Evolutionary conservation across 495 filamentous ascomycete species (phyloP).

Genomic region (Tuber indicum): DNA sequence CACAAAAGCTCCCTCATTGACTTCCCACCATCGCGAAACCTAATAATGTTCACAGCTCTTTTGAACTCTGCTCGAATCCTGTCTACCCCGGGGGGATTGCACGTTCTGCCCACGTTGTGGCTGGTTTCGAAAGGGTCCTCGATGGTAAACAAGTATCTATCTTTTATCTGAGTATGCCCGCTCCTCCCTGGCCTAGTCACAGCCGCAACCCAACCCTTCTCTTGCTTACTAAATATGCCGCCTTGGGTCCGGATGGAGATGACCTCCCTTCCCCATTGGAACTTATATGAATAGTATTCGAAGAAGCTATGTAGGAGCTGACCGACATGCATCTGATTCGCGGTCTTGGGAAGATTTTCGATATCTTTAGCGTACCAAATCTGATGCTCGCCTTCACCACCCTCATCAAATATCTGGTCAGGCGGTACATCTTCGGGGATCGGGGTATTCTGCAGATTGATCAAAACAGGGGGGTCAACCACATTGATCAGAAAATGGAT

Average conservation of each 20-base stretch:
- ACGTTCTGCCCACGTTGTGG: constrained; percentile 77
- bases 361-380: constrained; percentile 37
- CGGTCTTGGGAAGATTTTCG: constrained; percentile 10
- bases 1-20: constrained; percentile 32
- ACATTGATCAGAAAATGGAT: constrained; percentile 82
- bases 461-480: constrained; percentile 66
- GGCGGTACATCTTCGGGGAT: constrained; percentile 23
- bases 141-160: constrained; percentile 77
- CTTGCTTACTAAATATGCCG: constrained; percentile 60
- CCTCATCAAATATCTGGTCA: constrained; percentile 38
- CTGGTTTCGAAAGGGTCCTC: constrained; percentile 80
- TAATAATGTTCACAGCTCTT: constrained; percentile 62
- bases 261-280: constrained; percentile 65
- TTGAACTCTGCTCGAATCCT: constrained; percentile 74
- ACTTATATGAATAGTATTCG: constrained; percentile 66
- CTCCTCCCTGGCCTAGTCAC: constrained; percentile 47
- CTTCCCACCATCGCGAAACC: constrained; percentile 34
- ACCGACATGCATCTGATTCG: constrained; percentile 48
- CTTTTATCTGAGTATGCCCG: constrained; percentile 48
- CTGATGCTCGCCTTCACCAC: constrained; percentile 29
- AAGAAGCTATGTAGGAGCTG: constrained; percentile 68
- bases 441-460: constrained; percentile 60
- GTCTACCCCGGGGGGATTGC: constrained; percentile 58
- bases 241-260: constrained; percentile 64
- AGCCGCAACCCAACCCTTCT: constrained; percentile 72